Evolutionary conservation across 2,329 filamentous ascomycete species (phyloP).

Genomic region (Fusarium redolens): DNA sequence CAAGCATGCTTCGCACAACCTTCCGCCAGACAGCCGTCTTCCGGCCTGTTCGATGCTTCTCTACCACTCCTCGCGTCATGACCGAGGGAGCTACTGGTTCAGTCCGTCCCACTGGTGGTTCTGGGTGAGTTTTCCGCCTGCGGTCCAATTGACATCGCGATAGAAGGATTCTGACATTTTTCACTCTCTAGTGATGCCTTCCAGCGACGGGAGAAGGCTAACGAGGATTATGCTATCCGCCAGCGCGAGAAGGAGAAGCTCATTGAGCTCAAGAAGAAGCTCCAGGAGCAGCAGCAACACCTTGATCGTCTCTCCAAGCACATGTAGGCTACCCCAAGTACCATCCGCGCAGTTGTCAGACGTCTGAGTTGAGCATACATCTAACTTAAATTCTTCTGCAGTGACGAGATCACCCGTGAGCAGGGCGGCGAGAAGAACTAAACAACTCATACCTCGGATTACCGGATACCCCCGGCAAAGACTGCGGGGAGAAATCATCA

Average conservation of each 20-base stretch:
- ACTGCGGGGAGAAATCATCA: constrained; percentile 28
- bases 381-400: constrained; percentile 50
- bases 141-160: constrained; percentile 19
- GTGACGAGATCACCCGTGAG: constrained; percentile 80
- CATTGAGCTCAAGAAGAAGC: constrained; percentile 75
- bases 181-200: constrained; percentile 79
- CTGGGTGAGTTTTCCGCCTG: constrained; percentile 58
- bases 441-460: constrained; percentile 35
- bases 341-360: constrained; percentile 1
- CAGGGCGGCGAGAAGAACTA: constrained; percentile 76
- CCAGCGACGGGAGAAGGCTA: constrained; percentile 88
- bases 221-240: constrained; percentile 86
- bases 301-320: constrained; percentile 86
- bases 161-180: constrained; percentile 3
- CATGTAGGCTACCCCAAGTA: constrained; percentile 70
- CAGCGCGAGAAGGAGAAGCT: constrained; percentile 94
- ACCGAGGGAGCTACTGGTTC: constrained; percentile 76
- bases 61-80: constrained; percentile 72
- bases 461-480: constrained; percentile 35
- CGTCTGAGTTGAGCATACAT: neutral
- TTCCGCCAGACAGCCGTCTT: constrained; percentile 65
- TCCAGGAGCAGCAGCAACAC: constrained; percentile 82
- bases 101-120: constrained; percentile 64
- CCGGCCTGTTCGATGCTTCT: constrained; percentile 70
- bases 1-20: constrained; percentile 75